Evolutionary conservation across 2,329 filamentous ascomycete genomes (phyloP), one percentile per base, ranked within the genome.

Genomic region (Diplodia seriata): DNA sequence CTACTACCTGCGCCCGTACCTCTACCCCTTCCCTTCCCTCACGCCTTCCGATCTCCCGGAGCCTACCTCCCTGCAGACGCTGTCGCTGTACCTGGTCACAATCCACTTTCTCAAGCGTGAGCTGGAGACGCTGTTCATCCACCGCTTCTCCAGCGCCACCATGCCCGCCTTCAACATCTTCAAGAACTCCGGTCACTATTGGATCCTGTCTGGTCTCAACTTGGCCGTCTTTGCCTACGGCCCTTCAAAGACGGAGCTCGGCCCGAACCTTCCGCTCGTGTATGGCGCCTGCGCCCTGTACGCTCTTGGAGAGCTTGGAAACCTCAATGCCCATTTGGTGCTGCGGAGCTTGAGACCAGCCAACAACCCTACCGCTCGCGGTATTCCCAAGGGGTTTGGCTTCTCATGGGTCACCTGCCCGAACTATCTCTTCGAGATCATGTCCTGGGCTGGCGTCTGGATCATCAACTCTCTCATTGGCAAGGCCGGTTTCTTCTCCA

Each of bases 171-270:
- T 81, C 76, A 97, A 97, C 84, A 92, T 99, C 77, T 90, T 97
- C 87, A 95, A 94, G 82, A 99, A 99, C 86, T 93, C 90, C 72
- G 87, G 87, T 72, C 94, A 97, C 84, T 99, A 99, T 87, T 99
- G 95, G 95, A 75, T 90, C 40, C 81, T 94, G 67, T 90, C 91
- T 4, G 95, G 95, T 59, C 76, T 93, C 31, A 87, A 95, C 74
- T 89, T 94, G 74, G 92, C 92, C 54, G 91, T 90, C 82, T 94
- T 91, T 84, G 87, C 95, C 74, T 98, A 98, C 83, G 85, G 87
- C 12, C 86, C 82, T 71, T 89, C 91, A 4, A 84, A 88, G 18
- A 87, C 93, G 1, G 89, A 91, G 33, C 80, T 75, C 38, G 73
- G 80, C 9, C 76, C 80, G 14, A 86, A 85, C 73, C 78, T 83